Conservation (phyloP, 176 grass and related monocot genomes). For the Zizania latifolia region DNA sequence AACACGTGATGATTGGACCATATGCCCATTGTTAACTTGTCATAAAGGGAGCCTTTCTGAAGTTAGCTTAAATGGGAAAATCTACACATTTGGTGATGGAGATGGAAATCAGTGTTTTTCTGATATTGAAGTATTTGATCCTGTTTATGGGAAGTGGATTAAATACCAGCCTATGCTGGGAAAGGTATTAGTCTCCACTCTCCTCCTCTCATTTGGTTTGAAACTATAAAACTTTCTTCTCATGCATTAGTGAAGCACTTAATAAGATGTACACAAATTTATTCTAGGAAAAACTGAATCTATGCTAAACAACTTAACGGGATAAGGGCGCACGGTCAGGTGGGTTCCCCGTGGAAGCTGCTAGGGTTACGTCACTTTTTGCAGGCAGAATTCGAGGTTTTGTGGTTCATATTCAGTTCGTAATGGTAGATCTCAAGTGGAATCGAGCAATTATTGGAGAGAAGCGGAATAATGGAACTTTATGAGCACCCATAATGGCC, state of each 20-base stretch:
- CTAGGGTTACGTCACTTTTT: slow-evolving; percentile 15
- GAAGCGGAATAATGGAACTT: not conserved
- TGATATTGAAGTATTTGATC: too few relatives aligned
- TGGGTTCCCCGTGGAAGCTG: not conserved
- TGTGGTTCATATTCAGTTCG: not conserved
- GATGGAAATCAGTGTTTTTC: too few relatives aligned
- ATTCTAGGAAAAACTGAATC: not conserved
- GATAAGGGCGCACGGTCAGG: not conserved
- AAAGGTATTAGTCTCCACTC: too few relatives aligned
- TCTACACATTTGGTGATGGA: too few relatives aligned
- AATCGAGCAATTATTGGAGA: not conserved
- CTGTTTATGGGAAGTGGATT: too few relatives aligned
- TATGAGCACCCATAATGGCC: not conserved
- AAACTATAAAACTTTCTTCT: slow-evolving; percentile 30
- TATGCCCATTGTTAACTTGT: slow-evolving; percentile 32
- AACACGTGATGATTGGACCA: slow-evolving; percentile 53
- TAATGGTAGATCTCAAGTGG: slow-evolving; percentile 4
- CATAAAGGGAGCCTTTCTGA: slow-evolving; percentile 55
- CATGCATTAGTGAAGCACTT: not conserved
- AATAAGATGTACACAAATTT: not conserved
- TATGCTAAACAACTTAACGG: not conserved
- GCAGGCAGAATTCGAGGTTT: not conserved
- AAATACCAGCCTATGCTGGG: too few relatives aligned
- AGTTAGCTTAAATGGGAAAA: slow-evolving; percentile 49
- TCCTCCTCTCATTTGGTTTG: too few relatives aligned